Evolutionary conservation across 1,139 yeast genomes (phyloP), one percentile per base, ranked within the genome.

Genomic region (Pichia sp.): DNA sequence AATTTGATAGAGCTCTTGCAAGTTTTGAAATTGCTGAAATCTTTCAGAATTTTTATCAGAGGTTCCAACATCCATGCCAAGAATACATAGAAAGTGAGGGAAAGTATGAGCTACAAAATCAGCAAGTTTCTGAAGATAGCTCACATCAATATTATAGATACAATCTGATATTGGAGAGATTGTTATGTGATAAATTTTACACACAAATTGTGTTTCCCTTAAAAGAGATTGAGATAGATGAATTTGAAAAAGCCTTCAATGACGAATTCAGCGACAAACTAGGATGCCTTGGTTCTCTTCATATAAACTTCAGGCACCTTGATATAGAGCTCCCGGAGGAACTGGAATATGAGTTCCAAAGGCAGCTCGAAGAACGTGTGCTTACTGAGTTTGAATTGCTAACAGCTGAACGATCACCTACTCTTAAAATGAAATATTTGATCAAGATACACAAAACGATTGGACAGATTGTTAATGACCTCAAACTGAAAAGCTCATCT

Each of bases 1-100:
- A 67, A 44, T 75, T 74, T 46, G 56, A 63, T 22, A 64, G 65
- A 32, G 82, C 83, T 0, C 53, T 76, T 37, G 65, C 69, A 3
- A 67, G 73, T 12, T 60, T 63, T 29, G 78, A 75, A 42, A 59
- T 77, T 25, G 62, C 78, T 1, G 59, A 62, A 18, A 50, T 76
- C 24, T 77, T 74, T 45, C 81, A 74, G 46, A 62, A 60, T 22
- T 76, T 77, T 46, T 77, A 75, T 47, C 39, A 40, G 17, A 55
- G 56, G 17, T 64, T 66, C 38, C 51, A 58, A 37, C 31, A 39
- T 6, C 52, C 49, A 29, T 35, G 42, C 21, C n/a, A 37, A 18
- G 39, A 53, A 47, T 38, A 56, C 51, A 37, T 60, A 40, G 44
- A 49, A 45, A 35, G 45, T n/a, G 40, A 47, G 11, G 40, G 45